Evolutionary conservation across 495 filamentous ascomycete genomes (phyloP), one percentile per base, ranked within the genome.

Genomic region (Aspergillus ostianus): DNA sequence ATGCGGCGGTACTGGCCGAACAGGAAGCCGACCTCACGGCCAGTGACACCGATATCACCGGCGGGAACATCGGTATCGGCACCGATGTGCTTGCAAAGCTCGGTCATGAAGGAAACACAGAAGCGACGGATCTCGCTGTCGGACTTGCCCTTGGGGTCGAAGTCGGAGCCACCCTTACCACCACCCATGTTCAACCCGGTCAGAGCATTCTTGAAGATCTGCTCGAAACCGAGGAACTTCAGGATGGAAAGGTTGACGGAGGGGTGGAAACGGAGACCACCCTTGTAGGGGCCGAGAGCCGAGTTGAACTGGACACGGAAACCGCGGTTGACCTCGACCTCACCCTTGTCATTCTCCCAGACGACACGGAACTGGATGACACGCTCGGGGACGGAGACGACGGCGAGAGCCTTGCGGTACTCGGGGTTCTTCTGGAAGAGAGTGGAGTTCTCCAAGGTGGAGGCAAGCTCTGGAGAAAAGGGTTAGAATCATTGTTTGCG

Each of bases 151-250:
- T 98, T 98, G 73, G 94, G 94, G 81, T 98, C 92, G 76, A 98
- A 98, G 83, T 98, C 94, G 73, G 94, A 89, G 66, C 94, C 94
- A 79, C 94, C 94, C 83, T 98, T 98, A 68, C 90, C 94, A 81
- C 94, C 94, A 62, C 94, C 94, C 86, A 98, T 98, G 83, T 85
- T 94, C 72, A 98, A 78, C 64, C 94, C 94, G 61, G 94, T 98
- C 67, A 98, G 81, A 63, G 94, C 94, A 92, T 98, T 98, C 87
- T 98, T 98, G 84, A 98, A 97, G 79, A 91, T 94, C 84, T 98
- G 94, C 87, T 98, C 94, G 73, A 98, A 97, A 56, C 93, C 94
- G 67, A 98, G 83, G 83, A 98, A 98, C 82, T 98, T 98, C 63
- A 98, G 84, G 70, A 98, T 93, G 64, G 90, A 95, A 59, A 98